Evolutionary conservation across 2,329 filamentous ascomycete genomes (phyloP), one percentile per base, ranked within the genome.

Genomic region (Talaromyces marneffei): DNA sequence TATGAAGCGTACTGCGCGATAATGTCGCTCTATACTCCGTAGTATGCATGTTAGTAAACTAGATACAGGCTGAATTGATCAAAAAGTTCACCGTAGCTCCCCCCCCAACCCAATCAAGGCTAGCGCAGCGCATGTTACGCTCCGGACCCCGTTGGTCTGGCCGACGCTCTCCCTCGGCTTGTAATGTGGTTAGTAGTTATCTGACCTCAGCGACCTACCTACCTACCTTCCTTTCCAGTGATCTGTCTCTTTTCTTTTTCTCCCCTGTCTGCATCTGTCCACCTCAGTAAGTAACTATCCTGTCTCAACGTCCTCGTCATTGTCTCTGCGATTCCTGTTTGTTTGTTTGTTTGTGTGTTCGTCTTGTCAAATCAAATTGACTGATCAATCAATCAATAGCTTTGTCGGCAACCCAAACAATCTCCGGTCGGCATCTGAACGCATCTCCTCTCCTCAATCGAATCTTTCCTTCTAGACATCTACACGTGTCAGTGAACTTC

Each of bases 111-210:
- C 20, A 29, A 55, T 55, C 3, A 1, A 16, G 52, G n/a, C 35
- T 55, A 55, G 52, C 52, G 52, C 29, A 52, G 29, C 25, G 33
- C n/a, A 25, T 55, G 35, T 40, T 3, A 40, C 52, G 31, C 52
- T 55, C 52, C 52, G 52, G 52, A 39, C 33, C 40, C 52, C 52
- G 52, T 25, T 40, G 18, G 20, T 12, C 42, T 27, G 46, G 4
- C 63, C n/a, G n/a, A n/a, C n/a, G n/a, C 10, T 20, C 52, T 44
- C 37, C 25, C 42, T 53, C 39, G 52, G 52, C 59, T 61, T 46
- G 59, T 61, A 52, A 61, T 61, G 35, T 46, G 25, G 7, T 25
- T 25, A 16, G 9, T 14, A n/a, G 14, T 14, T 37, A 5, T 31
- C 25, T 50, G 14, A 55, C 31, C 33, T 55, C 35, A 40, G 33